A percentile compares a stretch with the other conserved stretches of the same genome.
Evolutionary conservation across 441 rosid genomes (phyloP).

Genomic region (Gossypium davidsonii): DNA sequence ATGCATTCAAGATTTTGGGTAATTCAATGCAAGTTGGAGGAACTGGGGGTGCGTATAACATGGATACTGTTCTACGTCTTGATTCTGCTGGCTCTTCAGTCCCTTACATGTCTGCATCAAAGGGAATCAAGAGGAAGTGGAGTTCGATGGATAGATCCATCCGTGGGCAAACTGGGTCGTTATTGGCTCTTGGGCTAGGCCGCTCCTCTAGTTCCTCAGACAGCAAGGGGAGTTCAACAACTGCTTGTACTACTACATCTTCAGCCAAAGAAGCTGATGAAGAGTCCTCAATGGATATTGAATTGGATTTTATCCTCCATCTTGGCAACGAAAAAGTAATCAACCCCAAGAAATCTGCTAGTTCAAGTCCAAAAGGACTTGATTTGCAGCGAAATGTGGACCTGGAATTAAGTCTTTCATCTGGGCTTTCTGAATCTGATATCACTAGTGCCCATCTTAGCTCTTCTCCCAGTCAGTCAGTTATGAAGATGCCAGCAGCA

Average conservation of each 20-base stretch:
- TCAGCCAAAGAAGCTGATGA: conserved; percentile 84
- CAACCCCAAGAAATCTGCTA: conserved; percentile 34
- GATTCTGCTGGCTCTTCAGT: conserved; percentile 56
- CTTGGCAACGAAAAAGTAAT: conserved; percentile 58
- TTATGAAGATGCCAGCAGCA: conserved; percentile 37
- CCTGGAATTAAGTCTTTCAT: conserved; percentile 73
- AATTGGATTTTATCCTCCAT: conserved; percentile 72
- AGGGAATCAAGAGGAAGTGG: conserved; percentile 79
- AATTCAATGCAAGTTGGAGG: conserved; percentile 37
- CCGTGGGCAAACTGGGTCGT: conserved; percentile 48
- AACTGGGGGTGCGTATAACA: conserved; percentile 25
- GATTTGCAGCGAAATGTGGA: conserved; percentile 46
- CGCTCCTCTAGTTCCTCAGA: conserved; percentile 78
- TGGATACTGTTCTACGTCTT: conserved; percentile 70
- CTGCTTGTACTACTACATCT: conserved; percentile 67
- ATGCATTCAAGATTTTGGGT: conserved; percentile 49
- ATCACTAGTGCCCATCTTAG: conserved; percentile 46
- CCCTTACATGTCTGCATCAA: conserved; percentile 27
- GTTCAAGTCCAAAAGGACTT: conserved; percentile 29
- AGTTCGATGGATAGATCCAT: conserved; percentile 40
- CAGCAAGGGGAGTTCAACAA: conserved; percentile 80
- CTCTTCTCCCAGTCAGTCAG: conserved; percentile 30
- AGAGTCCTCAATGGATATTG: conserved; percentile 80
- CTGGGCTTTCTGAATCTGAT: conserved; percentile 65
- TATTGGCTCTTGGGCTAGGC: conserved; percentile 74